These are phyloP conservation scores for Metschnikowia peoriensis DNA, from an alignment of 805 yeast species.

Conservation along the genomic window DNA sequence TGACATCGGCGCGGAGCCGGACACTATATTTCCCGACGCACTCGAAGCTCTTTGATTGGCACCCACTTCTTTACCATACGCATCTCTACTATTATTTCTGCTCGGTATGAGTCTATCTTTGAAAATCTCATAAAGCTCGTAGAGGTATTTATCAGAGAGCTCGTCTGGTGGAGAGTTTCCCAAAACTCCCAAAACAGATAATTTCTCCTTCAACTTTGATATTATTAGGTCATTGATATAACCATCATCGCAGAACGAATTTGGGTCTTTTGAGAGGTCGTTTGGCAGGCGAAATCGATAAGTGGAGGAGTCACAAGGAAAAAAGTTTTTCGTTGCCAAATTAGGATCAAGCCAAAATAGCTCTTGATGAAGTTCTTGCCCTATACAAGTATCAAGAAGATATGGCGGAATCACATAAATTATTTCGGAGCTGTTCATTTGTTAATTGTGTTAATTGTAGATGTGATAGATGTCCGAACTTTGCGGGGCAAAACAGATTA, in stretches of 20 bases:
- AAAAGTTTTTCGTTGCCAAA: slow-evolving; percentile 27
- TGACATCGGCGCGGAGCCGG: slow-evolving; percentile 1
- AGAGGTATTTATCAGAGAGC: slow-evolving; percentile 28
- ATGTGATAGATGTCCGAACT: neutral
- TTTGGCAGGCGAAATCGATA: slow-evolving; percentile 22
- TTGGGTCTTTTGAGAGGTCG: slow-evolving; percentile 10
- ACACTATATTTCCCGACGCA: neutral
- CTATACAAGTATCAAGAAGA: slow-evolving; percentile 36
- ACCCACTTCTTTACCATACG: neutral
- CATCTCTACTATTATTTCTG: neutral
- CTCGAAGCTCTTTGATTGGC: neutral
- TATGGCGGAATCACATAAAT: slow-evolving; percentile 44
- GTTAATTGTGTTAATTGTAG: neutral
- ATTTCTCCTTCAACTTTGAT: slow-evolving; percentile 33
- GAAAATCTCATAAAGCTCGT: slow-evolving; percentile 32
- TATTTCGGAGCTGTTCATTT: slow-evolving; percentile 16
- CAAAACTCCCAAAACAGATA: slow-evolving; percentile 35
- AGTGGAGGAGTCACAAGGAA: slow-evolving; percentile 26
- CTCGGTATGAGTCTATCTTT: slow-evolving; percentile 23
- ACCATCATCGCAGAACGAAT: slow-evolving; percentile 30
- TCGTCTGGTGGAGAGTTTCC: slow-evolving; percentile 32
- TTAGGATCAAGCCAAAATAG: slow-evolving; percentile 23
- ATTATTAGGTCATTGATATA: slow-evolving; percentile 30
- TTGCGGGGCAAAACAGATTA: slow-evolving; percentile 10
- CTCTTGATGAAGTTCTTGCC: slow-evolving; percentile 30